phyloP scores from a whole-genome alignment of 257 asterid genomes.

The Verbena officinalis region DNA sequence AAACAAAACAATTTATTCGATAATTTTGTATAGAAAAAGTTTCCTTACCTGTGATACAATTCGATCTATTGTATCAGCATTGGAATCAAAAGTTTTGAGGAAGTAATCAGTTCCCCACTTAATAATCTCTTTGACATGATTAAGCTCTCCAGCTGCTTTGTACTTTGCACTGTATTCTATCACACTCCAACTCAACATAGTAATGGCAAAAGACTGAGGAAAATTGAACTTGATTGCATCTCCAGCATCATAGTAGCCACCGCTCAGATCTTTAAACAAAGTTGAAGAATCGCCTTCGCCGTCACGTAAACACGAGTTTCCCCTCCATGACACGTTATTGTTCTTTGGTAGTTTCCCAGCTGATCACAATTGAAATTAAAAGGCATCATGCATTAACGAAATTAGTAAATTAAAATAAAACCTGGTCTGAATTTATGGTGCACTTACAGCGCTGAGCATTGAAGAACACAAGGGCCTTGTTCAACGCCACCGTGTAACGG shows the following conservation, averaged over 20 bases:
- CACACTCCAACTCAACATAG: slow-evolving; percentile 99
- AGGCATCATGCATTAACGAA: too few species aligned
- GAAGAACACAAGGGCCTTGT: slow-evolving; percentile 91
- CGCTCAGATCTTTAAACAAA: slow-evolving; percentile 66
- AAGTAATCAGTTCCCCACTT: slow-evolving; percentile 99
- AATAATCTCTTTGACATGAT: slow-evolving; percentile 83
- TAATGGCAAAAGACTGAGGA: slow-evolving; percentile 90
- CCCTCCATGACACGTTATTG: slow-evolving; percentile 96
- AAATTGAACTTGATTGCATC: slow-evolving; percentile 94
- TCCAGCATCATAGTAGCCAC: slow-evolving; percentile 96
- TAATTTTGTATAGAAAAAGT: too few species aligned
- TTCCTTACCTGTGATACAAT: slow-evolving; percentile 71
- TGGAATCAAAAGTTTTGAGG: slow-evolving; percentile 85
- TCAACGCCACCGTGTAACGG: slow-evolving; percentile 82
- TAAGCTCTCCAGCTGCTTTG: slow-evolving; percentile 93
- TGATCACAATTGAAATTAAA: slow-evolving; percentile 31
- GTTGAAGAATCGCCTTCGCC: slow-evolving; percentile 57
- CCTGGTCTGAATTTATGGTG: background rate
- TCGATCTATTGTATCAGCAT: slow-evolving; percentile 76
- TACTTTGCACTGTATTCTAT: slow-evolving; percentile 82
- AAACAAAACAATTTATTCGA: too few species aligned
- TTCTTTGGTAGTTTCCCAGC: slow-evolving; percentile 94
- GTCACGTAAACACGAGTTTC: slow-evolving; percentile 76
- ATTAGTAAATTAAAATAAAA: background rate
- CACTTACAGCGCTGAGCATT: slow-evolving; percentile 92